Evolutionary conservation across 2,329 filamentous ascomycete genomes (phyloP).

Genomic region (Waltergamsia citrina): DNA sequence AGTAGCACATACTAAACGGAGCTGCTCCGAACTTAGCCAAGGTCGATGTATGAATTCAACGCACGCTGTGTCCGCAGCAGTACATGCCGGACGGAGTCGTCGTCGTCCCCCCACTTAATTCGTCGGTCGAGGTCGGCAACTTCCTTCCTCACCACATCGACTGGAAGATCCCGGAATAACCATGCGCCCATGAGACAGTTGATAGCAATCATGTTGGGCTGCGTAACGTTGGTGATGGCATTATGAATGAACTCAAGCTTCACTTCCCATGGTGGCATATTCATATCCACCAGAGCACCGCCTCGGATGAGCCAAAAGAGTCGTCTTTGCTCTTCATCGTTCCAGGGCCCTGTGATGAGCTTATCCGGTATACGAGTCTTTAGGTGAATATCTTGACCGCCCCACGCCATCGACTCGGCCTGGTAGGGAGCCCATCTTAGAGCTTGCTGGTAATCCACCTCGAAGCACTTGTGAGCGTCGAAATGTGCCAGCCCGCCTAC

Average conservation of each 20-base stretch:
- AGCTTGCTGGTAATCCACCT: constrained; percentile 22
- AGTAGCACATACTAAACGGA: neutral
- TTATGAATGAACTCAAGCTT: constrained; percentile 25
- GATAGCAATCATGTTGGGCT: constrained; percentile 17
- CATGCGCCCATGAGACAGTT: constrained; percentile 19
- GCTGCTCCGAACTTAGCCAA: neutral
- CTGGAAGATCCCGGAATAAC: constrained; percentile 17
- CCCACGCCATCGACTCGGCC: constrained; percentile 10
- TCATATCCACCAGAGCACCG: constrained; percentile 14
- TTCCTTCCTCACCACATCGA: constrained; percentile 16
- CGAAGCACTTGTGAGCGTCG: constrained; percentile 23
- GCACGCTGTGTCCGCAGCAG: constrained; percentile 10
- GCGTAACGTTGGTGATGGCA: constrained; percentile 17
- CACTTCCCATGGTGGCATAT: constrained; percentile 27
- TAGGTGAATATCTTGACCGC: constrained; percentile 25
- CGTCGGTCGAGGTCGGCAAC: constrained; percentile 14
- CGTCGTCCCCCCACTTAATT: constrained; percentile 19
- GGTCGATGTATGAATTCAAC: constrained; percentile 10
- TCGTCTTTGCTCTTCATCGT: constrained; percentile 25
- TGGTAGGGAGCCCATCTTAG: constrained; percentile 12
- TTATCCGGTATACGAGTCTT: constrained; percentile 25
- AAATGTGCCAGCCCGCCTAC: constrained; percentile 17
- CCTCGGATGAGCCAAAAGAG: constrained; percentile 35
- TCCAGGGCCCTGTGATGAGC: constrained; percentile 32
- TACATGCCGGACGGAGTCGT: constrained; percentile 11